Conservation (phyloP, 179 eudicot genomes). For the Beta corolliflora region DNA sequence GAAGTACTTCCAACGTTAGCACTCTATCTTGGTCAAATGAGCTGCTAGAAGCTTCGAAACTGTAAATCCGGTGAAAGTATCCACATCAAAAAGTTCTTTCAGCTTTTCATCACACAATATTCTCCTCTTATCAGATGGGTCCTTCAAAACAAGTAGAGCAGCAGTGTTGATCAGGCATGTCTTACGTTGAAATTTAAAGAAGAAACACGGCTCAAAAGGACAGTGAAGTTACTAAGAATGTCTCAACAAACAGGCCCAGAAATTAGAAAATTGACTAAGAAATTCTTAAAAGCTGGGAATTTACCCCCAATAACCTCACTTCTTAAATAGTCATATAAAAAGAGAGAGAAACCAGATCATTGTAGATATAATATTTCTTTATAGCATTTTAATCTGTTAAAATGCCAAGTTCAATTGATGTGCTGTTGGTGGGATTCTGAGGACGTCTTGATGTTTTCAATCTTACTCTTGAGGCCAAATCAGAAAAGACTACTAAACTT, state of each 20-base stretch:
- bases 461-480: too few species aligned
- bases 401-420: too few species aligned
- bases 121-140: constrained; percentile 86
- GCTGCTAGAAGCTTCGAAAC: constrained; percentile 57
- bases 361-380: too few species aligned
- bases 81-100: constrained; percentile 83
- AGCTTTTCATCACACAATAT: constrained; percentile 89
- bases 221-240: neutral
- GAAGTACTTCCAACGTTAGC: constrained; percentile 19
- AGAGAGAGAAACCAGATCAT: too few species aligned
- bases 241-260: neutral
- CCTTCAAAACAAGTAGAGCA: constrained; percentile 51
- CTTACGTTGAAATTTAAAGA: neutral
- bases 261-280: neutral
- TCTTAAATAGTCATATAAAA: neutral
- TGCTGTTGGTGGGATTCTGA: too few species aligned
- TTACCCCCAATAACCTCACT: neutral
- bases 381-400: too few species aligned
- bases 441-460: too few species aligned
- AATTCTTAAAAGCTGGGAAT: neutral
- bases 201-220: neutral
- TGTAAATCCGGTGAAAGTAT: constrained; percentile 64
- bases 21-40: constrained; percentile 70
- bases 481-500: neutral
- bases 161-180: constrained; percentile 6